Evolutionary conservation across 208 protist species (phyloP).

Genomic region (Crithidia acanthocephali): DNA sequence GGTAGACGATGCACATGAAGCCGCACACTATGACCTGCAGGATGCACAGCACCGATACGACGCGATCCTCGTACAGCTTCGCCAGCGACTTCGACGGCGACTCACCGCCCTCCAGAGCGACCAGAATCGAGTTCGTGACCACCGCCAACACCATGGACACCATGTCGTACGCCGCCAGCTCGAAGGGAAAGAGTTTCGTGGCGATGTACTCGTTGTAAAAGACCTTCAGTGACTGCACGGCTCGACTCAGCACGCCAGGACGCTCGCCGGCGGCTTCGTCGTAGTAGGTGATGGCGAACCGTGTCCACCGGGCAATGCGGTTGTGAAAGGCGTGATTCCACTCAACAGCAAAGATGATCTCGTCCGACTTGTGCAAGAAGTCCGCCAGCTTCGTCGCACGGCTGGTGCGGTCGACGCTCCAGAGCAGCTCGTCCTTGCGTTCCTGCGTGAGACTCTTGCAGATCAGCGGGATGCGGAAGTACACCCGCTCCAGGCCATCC

Average conservation of each 20-base stretch:
- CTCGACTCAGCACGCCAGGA: slow-evolving; percentile 3
- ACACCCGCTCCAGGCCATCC: slow-evolving; percentile 78
- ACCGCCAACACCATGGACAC: slow-evolving; percentile 61
- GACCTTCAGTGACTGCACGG: slow-evolving; percentile 19
- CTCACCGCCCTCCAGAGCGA: slow-evolving; percentile 43
- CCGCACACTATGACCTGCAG: slow-evolving; percentile 56
- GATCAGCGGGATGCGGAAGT: slow-evolving; percentile 84
- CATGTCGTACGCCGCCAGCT: slow-evolving; percentile 60
- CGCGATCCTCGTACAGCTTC: slow-evolving; percentile 10
- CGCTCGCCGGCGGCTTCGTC: not conserved
- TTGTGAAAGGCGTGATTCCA: slow-evolving; percentile 54
- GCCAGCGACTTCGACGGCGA: slow-evolving; percentile 12
- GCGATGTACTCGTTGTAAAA: slow-evolving; percentile 69
- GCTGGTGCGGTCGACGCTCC: slow-evolving; percentile 76
- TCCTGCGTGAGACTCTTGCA: slow-evolving; percentile 66
- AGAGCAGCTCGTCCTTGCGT: slow-evolving; percentile 73
- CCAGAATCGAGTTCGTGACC: slow-evolving; percentile 63
- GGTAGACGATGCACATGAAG: slow-evolving; percentile 49
- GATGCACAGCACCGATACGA: slow-evolving; percentile 44
- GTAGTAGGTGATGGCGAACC: slow-evolving; percentile 34
- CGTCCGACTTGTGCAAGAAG: slow-evolving; percentile 80
- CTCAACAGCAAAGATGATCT: slow-evolving; percentile 88
- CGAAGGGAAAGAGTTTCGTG: slow-evolving; percentile 44
- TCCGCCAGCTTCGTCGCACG: slow-evolving; percentile 77
- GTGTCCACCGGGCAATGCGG: slow-evolving; percentile 48